Evolutionary conservation across 768 basidiomycete genomes (phyloP).

Genomic region (Pisolithus sp.): DNA sequence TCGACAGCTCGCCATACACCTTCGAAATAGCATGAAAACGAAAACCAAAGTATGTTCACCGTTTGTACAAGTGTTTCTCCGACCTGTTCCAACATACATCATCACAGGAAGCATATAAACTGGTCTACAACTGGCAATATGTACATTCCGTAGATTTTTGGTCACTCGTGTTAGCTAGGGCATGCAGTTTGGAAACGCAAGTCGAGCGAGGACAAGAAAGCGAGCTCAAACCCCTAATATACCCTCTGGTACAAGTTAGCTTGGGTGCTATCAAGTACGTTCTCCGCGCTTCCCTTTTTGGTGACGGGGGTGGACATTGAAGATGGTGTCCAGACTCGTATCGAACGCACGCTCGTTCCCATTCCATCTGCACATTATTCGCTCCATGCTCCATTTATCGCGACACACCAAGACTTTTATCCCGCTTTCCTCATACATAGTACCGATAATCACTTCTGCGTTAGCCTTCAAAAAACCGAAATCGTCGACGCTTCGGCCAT

Average conservation of each 20-base stretch:
- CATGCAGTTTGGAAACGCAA: constrained; percentile 60
- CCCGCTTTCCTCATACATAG: constrained; percentile 79
- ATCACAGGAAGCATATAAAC: constrained; percentile 77
- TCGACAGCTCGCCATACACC: constrained; percentile 87
- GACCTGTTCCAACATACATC: constrained; percentile 2
- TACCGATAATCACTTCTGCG: constrained; percentile 77
- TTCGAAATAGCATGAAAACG: constrained; percentile 86
- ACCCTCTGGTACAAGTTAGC: constrained; percentile 92
- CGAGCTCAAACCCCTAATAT: constrained; percentile 82
- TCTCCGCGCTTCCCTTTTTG: not conserved
- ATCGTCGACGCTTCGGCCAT: constrained; percentile 76
- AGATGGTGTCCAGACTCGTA: constrained; percentile 57
- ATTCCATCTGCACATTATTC: constrained; percentile 87
- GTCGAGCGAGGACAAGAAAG: constrained; percentile 54
- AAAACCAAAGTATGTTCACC: constrained; percentile 61
- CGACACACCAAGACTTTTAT: constrained; percentile 81
- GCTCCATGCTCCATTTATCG: constrained; percentile 81
- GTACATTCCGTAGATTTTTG: constrained; percentile 96
- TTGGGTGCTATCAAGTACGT: constrained; percentile 88
- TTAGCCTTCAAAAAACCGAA: constrained; percentile 71
- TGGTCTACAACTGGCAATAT: constrained; percentile 99
- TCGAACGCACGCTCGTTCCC: constrained; percentile 90
- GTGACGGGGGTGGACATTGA: not conserved
- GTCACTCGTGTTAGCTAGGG: constrained; percentile 78
- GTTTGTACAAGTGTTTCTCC: constrained; percentile 1